Conservation (phyloP, 192 early-diverging fungal species). For the Phlyctochytrium bullatum region DNA sequence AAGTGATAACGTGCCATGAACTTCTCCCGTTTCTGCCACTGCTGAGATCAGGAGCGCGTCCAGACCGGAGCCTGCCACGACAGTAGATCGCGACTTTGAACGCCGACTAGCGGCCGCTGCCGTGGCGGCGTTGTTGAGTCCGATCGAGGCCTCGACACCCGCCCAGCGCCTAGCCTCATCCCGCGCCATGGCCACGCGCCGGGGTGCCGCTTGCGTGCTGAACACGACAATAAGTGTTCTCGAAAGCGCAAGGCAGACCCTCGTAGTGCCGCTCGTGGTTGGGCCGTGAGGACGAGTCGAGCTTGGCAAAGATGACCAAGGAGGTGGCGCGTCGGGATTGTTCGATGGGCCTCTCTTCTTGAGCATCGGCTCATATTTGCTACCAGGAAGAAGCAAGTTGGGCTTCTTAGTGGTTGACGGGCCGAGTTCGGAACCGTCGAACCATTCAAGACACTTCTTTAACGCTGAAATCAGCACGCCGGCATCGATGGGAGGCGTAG, state of each 20-base stretch:
- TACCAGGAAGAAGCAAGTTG: not conserved
- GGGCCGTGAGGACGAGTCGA: constrained; percentile 1
- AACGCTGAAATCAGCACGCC: not conserved
- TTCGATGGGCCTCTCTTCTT: no score
- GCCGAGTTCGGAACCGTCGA: constrained; percentile 4
- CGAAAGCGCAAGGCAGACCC: constrained; percentile 5
- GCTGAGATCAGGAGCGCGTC: constrained; percentile 6
- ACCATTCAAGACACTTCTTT: not conserved
- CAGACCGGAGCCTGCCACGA: constrained; percentile 10
- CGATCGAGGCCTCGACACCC: constrained; percentile 1
- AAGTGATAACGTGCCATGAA: constrained; percentile 13
- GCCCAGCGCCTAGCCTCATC: constrained; percentile 2
- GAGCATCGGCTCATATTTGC: not conserved
- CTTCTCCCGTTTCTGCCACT: constrained; percentile 14
- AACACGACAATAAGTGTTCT: not conserved
- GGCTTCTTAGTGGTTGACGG: not conserved
- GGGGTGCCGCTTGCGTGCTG: not conserved
- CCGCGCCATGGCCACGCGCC: constrained; percentile 3
- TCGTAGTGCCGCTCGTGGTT: constrained; percentile 1
- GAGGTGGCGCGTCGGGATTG: no score
- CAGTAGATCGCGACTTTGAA: constrained; percentile 11
- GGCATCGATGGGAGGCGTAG: not conserved
- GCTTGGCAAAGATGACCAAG: constrained; percentile 1
- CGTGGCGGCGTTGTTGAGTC: constrained; percentile 9
- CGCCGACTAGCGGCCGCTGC: constrained; percentile 3